Conservation (phyloP, 2,329 filamentous ascomycete species). For the Cadophora gregata region DNA sequence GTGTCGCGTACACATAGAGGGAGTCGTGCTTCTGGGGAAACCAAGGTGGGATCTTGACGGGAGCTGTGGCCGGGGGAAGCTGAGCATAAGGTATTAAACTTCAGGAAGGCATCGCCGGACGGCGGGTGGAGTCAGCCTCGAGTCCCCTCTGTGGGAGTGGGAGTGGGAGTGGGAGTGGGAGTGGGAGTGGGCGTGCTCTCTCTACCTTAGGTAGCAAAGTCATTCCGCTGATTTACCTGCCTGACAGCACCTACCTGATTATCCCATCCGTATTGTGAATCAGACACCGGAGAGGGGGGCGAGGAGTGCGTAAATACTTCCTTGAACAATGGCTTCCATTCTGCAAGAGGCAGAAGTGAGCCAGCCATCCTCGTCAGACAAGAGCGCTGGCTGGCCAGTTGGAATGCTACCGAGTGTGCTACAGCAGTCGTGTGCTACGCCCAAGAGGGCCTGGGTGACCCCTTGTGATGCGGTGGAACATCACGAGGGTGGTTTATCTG, state of each 20-base stretch:
- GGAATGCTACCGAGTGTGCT: slow-evolving; percentile 3
- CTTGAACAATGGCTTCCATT: not conserved
- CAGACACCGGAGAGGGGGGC: not conserved
- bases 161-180: too few species aligned
- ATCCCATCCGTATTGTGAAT: slow-evolving; percentile 12
- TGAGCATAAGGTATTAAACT: slow-evolving; percentile 6
- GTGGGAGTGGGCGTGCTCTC: too few species aligned
- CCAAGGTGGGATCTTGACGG: not conserved
- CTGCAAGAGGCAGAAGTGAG: not conserved
- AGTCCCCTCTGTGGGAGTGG: slow-evolving; percentile 1
- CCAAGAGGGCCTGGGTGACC: not conserved
- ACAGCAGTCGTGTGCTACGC: slow-evolving; percentile 9
- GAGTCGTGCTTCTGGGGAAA: not conserved
- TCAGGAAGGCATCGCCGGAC: slow-evolving; percentile 4
- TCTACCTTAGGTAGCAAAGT: not conserved
- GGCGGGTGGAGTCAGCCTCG: slow-evolving; percentile 9
- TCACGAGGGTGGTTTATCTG: slow-evolving; percentile 3
- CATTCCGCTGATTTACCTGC: not conserved
- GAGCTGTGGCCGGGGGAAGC: not conserved
- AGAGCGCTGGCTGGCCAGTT: slow-evolving; percentile 13
- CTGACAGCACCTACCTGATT: slow-evolving; percentile 3
- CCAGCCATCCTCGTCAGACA: slow-evolving; percentile 11
- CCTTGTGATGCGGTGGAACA: slow-evolving; percentile 15
- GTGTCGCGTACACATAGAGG: slow-evolving; percentile 1
- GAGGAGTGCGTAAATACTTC: slow-evolving; percentile 4